A percentile compares a stretch with the other conserved stretches of the same genome.
These are phyloP conservation scores for Aspergillus sp. DNA, from an alignment of 2,329 filamentous ascomycete species.

Conservation along the genomic window DNA sequence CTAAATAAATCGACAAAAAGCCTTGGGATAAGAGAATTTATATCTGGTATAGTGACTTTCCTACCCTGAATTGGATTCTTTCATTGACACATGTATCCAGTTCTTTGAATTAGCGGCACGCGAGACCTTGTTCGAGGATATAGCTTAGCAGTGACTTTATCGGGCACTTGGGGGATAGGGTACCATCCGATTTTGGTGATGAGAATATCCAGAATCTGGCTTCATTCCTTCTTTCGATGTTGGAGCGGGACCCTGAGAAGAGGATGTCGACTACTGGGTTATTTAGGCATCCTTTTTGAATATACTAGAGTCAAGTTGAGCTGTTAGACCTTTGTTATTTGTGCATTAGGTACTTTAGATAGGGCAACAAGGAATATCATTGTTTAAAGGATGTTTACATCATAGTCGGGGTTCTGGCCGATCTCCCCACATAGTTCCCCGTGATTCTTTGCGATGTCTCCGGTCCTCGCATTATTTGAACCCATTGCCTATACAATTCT, in stretches of 20 bases:
- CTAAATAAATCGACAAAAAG: slow-evolving; percentile 11
- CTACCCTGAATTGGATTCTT: background rate
- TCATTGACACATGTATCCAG: background rate
- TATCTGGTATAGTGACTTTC: slow-evolving; percentile 11
- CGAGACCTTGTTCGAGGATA: background rate
- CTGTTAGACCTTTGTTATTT: too few relatives aligned
- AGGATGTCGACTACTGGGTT: slow-evolving; percentile 3
- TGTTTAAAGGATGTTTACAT: too few relatives aligned
- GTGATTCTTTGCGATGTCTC: too few relatives aligned
- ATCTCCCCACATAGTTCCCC: background rate
- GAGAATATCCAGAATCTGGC: slow-evolving; percentile 2
- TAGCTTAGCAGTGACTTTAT: background rate
- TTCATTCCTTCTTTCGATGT: slow-evolving; percentile 5
- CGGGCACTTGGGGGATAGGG: slow-evolving; percentile 1
- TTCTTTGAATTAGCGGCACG: background rate
- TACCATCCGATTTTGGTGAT: slow-evolving; percentile 6
- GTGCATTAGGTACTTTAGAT: too few relatives aligned
- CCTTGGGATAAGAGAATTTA: slow-evolving; percentile 12
- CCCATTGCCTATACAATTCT: background rate
- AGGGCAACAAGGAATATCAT: too few relatives aligned
- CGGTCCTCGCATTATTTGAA: background rate
- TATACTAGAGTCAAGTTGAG: too few relatives aligned
- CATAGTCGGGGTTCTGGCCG: background rate
- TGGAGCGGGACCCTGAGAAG: slow-evolving; percentile 4
- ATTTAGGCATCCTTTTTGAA: slow-evolving; percentile 4